A percentile compares a stretch with the other conserved stretches of the same genome.
These are phyloP conservation scores for Termitomyces sp. DNA, from an alignment of 768 basidiomycete species.

Conservation along the genomic window DNA sequence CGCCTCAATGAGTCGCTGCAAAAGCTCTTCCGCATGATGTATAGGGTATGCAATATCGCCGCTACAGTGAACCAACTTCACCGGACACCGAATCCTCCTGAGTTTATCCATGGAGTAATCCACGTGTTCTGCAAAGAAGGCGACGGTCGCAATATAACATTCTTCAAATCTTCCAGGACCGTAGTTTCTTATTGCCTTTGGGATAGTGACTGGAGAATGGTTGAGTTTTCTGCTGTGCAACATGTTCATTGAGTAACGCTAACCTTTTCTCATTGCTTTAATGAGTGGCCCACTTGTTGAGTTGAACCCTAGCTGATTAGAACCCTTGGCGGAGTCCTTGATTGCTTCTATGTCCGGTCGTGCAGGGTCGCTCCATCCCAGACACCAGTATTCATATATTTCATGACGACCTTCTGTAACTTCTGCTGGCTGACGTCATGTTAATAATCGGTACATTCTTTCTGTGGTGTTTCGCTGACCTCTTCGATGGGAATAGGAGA, in stretches of 20 bases:
- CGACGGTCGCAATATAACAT: conserved; percentile 29
- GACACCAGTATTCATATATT: conserved; percentile 19
- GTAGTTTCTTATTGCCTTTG: conserved; percentile 24
- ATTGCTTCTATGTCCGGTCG: conserved; percentile 5
- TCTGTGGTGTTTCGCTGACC: conserved; percentile 16
- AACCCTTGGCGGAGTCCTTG: conserved; percentile 5
- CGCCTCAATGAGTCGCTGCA: conserved; percentile 21
- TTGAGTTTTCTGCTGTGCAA: conserved; percentile 18
- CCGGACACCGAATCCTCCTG: conserved; percentile 26
- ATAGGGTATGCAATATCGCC: conserved; percentile 35
- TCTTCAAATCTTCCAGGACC: conserved; percentile 24
- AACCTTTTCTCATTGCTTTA: conserved; percentile 20
- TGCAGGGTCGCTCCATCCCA: conserved; percentile 7
- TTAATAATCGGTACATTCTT: background rate
- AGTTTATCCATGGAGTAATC: conserved; percentile 21
- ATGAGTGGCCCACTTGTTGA: conserved; percentile 19
- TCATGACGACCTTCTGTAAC: conserved; percentile 32
- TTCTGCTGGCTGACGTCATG: conserved; percentile 25
- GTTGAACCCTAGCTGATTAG: conserved; percentile 30
- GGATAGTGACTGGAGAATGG: conserved; percentile 15
- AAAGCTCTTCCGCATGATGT: conserved; percentile 23
- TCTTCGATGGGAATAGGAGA: conserved; percentile 33
- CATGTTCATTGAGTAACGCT: background rate
- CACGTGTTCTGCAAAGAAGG: conserved; percentile 28
- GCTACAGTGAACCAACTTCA: conserved; percentile 30